A percentile compares a stretch with the other conserved stretches of the same genome.
Evolutionary conservation across 129 eudicot species (phyloP).

Genomic region (Erigeron canadensis): DNA sequence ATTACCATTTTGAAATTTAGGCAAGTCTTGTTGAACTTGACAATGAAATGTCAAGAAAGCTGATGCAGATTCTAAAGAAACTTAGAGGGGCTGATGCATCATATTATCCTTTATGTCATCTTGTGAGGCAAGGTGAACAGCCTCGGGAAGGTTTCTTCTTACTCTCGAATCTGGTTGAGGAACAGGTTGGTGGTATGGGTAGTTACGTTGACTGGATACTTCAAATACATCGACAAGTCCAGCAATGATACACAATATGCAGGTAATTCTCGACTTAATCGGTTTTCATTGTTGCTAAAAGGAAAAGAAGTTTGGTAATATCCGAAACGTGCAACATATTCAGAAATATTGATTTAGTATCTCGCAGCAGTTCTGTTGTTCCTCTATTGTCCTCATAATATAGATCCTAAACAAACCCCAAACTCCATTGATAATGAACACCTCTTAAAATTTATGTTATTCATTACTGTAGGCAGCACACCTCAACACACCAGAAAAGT

Average conservation of each 20-base stretch:
- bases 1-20: slow-evolving; percentile 30
- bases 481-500: background rate
- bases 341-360: background rate
- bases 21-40: slow-evolving; percentile 50
- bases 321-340: background rate
- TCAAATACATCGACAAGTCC: slow-evolving; percentile 71
- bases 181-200: slow-evolving; percentile 63
- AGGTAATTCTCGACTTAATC: slow-evolving; percentile 33
- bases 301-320: background rate
- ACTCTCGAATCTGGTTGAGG: slow-evolving; percentile 72
- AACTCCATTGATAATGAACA: background rate
- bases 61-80: slow-evolving; percentile 53
- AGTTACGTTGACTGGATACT: slow-evolving; percentile 78
- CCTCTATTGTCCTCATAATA: background rate
- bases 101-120: slow-evolving; percentile 68
- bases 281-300: background rate
- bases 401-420: background rate
- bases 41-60: slow-evolving; percentile 73
- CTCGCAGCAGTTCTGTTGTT: background rate
- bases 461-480: no score
- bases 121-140: slow-evolving; percentile 93
- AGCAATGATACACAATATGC: slow-evolving; percentile 50
- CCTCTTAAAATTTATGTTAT: background rate
- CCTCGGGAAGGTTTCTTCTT: slow-evolving; percentile 87
- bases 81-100: slow-evolving; percentile 59